phyloP scores from a whole-genome alignment of 2,329 filamentous ascomycete species.

The Sarocladium brachiariae region DNA sequence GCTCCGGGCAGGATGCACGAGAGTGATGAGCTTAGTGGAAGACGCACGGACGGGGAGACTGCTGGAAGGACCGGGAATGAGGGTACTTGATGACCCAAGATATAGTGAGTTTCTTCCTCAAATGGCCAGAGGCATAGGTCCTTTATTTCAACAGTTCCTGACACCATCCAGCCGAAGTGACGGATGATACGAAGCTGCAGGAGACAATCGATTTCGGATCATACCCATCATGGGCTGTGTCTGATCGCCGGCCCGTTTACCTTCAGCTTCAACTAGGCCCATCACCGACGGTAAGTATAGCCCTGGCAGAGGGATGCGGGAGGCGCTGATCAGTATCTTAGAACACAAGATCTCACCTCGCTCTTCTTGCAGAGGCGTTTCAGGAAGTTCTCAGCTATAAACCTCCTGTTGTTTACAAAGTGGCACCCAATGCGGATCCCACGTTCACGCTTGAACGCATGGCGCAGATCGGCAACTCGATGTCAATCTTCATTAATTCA shows the following conservation, averaged over 20 bases:
- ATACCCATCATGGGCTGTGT: conserved; percentile 40
- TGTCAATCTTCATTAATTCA: conserved; percentile 31
- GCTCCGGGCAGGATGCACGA: conserved; percentile 42
- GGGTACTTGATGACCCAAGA: conserved; percentile 37
- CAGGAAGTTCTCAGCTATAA: conserved; percentile 42
- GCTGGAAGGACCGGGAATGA: conserved; percentile 31
- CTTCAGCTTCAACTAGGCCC: conserved; percentile 44
- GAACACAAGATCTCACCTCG: conserved; percentile 43
- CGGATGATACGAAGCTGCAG: conserved; percentile 31
- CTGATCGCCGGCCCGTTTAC: conserved; percentile 31
- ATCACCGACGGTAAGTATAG: conserved; percentile 38
- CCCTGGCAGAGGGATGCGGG: not conserved
- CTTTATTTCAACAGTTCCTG: conserved; percentile 12
- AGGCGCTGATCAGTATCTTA: conserved; percentile 20
- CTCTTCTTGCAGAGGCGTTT: conserved; percentile 43
- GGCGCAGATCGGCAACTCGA: conserved; percentile 33
- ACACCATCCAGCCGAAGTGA: conserved; percentile 30
- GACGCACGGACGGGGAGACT: conserved; percentile 39
- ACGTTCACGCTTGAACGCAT: conserved; percentile 37
- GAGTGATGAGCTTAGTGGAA: conserved; percentile 46
- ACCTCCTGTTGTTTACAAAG: conserved; percentile 45
- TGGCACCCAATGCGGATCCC: conserved; percentile 34
- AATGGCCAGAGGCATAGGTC: too few species aligned
- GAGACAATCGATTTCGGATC: conserved; percentile 46
- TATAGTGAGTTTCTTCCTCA: conserved; percentile 33